Base-by-base conservation (phyloP, 2,329 filamentous ascomycete species). In the Tolypocladium guangdongense region DNA sequence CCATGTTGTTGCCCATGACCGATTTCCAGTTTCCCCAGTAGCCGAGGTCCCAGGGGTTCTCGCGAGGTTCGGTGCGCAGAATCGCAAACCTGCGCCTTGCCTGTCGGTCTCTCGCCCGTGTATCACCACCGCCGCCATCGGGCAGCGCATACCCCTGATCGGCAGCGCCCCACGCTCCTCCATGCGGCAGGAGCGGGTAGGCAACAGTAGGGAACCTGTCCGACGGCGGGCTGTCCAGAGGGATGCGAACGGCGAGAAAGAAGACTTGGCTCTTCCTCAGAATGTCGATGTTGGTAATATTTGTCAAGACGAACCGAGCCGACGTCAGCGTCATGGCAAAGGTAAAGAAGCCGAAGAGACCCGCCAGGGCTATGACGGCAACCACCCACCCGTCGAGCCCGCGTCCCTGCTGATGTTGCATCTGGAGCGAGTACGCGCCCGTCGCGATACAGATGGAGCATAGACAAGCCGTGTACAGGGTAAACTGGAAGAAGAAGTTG, bases 401-500 rank as follows among this genome's bases (percentile, higher is more conserved):
- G 4, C 53, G 53, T 7, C 64, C 77, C 46, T 75, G 69, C 11
- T 68, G 63, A 22, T 71, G 67, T 51, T 82, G 73, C 52, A 83
- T 76, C 3, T 74, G 77, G 4, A 90, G 68, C 56, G 83, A 85
- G 52, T 86, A 80, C 2, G 82, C 83, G 56, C 83, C 73, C 0
- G 85, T 75, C 24, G 83, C 78, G 50, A 95, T 69, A 11, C 80
- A 70, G 55, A 88, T 79, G 3, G 74, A 68, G 59, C 85, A 90
- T 60, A 85, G 88, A 4, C 89, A 61, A 5, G 81, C 72, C 1
- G 83, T 83, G 66, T 93, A 96, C 45, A 81, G 78, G 18, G 84
- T 83, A 64, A 96, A 96, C 60, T 96, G 93, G 12, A 90, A 74
- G 64, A 99, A 97, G 69, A 89, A 96, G 63, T 96, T 96, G 73